Percentiles rank a stretch among this genome's conserved stretches.
Conservation (phyloP, 1,284 basidiomycete genomes). For the Trametes hirsuta region DNA sequence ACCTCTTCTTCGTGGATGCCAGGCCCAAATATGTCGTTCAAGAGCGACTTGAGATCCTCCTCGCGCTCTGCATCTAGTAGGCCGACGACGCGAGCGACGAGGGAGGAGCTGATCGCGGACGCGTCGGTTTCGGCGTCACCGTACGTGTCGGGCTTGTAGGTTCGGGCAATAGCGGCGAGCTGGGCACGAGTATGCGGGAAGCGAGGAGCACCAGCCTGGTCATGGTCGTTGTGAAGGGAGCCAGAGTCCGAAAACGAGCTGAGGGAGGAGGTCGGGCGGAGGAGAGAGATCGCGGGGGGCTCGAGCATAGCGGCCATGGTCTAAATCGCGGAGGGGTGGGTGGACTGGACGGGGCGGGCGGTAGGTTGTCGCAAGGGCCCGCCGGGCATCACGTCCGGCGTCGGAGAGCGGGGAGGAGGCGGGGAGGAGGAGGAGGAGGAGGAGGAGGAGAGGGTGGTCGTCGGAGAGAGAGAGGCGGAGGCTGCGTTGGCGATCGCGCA, state of each 20-base stretch:
- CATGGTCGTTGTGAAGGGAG: conserved; percentile 22
- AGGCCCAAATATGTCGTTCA: conserved; percentile 64
- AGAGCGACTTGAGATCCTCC: conserved; percentile 77
- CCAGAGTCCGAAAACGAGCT: conserved; percentile 26
- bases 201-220: conserved; percentile 39
- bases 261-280: conserved; percentile 23
- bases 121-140: conserved; percentile 62
- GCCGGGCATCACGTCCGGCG: conserved; percentile 9
- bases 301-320: conserved; percentile 25
- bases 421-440: neutral
- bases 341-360: neutral
- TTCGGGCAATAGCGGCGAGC: conserved; percentile 69
- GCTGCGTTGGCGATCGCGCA: neutral
- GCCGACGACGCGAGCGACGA: conserved; percentile 71
- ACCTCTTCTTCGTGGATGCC: conserved; percentile 80
- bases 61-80: conserved; percentile 83
- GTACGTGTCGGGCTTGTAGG: conserved; percentile 59
- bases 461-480: neutral
- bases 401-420: neutral
- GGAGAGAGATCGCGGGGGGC: conserved; percentile 27
- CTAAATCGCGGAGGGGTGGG: neutral
- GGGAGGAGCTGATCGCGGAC: conserved; percentile 50
- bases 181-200: conserved; percentile 83
- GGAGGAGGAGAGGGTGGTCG: neutral
- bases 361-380: conserved; percentile 3